Evolutionary conservation across 2,329 filamentous ascomycete species (phyloP), one percentile per base, ranked within the genome.

Genomic region (Chaetomium sp.): DNA sequence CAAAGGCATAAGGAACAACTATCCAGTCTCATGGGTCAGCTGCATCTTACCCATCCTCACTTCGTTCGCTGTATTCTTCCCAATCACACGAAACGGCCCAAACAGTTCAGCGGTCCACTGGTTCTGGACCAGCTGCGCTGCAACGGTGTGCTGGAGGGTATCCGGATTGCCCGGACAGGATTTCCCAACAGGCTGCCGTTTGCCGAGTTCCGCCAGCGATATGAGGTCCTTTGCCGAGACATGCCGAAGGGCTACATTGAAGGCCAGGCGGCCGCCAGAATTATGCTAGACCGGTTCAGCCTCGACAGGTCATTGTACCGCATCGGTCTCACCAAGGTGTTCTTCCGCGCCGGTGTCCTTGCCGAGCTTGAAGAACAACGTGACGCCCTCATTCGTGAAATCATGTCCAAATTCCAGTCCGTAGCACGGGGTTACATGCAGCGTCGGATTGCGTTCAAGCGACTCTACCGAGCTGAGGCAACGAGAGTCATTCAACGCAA

Each of bases 141-240:
- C 74, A 99, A 99, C 69, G 94, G 94, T 87, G 94, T 99, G 2
- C 79, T 99, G n/a, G 94, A 99, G 73, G 94, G 94, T 59, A 99
- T 99, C 67, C 84, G 94, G 59, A 99, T 99, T 70, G 94, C 94
- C 32, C 85, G 94, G 46, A 99, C 95, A 5, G 94, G 94, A 32
- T 99, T 99, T 69, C 94, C 94, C 50, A 99, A 99, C 68, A 81
- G 94, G 63, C 78, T 99, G 36, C 81, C 89, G 0, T 99, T 99
- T 69, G 81, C 88, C 2, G 95, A 99, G 68, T 99, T 99, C 73
- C 85, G 94, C 53, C 89, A 95, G 66, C 86, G 94, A 60, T 99
- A 99, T 70, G 94, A 97, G 69, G 92, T 99, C 6, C 81, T 99
- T 6, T 97, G 92, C 68, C 80, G 80, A 35, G 85, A 88, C 61